Evolutionary conservation across 2,329 filamentous ascomycete species (phyloP).

Genomic region (Colletotrichum horii): DNA sequence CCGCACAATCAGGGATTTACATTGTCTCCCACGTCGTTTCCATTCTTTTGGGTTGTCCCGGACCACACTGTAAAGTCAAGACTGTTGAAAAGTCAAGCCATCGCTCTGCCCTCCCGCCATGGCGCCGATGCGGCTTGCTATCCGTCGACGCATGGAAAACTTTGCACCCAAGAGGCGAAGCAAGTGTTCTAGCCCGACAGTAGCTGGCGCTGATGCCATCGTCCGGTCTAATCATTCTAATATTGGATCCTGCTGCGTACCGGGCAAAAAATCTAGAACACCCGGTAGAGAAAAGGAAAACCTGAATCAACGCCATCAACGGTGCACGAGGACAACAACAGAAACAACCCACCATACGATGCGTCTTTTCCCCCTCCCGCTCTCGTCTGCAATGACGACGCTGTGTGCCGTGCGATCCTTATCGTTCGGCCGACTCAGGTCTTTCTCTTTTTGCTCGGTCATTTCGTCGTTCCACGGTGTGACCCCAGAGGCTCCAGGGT

Average conservation of each 20-base stretch:
- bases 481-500: background rate
- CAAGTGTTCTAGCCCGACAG: background rate
- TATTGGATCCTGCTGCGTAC: background rate
- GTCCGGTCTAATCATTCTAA: background rate
- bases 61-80: background rate
- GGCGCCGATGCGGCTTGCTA: constrained; percentile 15
- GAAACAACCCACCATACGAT: background rate
- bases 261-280: background rate
- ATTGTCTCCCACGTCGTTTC: background rate
- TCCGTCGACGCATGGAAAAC: background rate
- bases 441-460: background rate
- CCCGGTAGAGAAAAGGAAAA: background rate
- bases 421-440: constrained; percentile 11
- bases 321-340: background rate
- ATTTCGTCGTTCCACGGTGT: constrained; percentile 14
- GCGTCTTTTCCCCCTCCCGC: background rate
- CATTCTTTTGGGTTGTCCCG: background rate
- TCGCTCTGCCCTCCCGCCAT: background rate
- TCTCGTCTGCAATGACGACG: background rate
- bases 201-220: background rate
- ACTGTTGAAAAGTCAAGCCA: background rate
- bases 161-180: background rate
- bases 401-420: background rate
- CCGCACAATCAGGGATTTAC: background rate
- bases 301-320: background rate